Percentiles rank a stretch among this genome's conserved stretches.
These are phyloP conservation scores for Gigaspora rosea DNA, from an alignment of 192 early-diverging fungal genomes.

Conservation along the genomic window DNA sequence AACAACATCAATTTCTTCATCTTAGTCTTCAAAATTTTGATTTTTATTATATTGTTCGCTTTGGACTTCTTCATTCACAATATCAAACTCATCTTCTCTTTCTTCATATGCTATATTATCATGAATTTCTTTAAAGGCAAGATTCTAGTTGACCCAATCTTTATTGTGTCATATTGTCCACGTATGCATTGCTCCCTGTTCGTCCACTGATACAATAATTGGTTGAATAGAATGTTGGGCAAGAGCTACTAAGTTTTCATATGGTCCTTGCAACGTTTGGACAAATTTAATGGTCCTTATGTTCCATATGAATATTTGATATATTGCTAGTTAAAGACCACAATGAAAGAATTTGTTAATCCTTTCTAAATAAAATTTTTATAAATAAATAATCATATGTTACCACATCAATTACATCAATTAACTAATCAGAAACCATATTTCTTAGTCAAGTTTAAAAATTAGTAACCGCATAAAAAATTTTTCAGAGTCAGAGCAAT, in stretches of 20 bases:
- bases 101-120: slow-evolving; percentile 96
- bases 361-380: too few species aligned
- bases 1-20: slow-evolving; percentile 13
- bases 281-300: slow-evolving; percentile 76
- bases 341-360: too few species aligned
- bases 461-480: too few species aligned
- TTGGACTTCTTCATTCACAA: slow-evolving; percentile 26
- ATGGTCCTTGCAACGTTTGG: slow-evolving; percentile 89
- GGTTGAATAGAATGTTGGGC: slow-evolving; percentile 87
- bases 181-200: slow-evolving; percentile 81
- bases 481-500: too few species aligned
- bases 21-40: neutral
- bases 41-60: neutral
- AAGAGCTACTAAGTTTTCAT: slow-evolving; percentile 79
- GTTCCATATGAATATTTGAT: slow-evolving; percentile 97
- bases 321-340: slow-evolving; percentile 85
- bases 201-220: slow-evolving; percentile 79
- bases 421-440: too few species aligned
- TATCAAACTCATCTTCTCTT: slow-evolving; percentile 92
- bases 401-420: too few species aligned
- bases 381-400: too few species aligned
- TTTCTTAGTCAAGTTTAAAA: too few species aligned
- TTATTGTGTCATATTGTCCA: slow-evolving; percentile 82
- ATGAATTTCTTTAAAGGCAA: slow-evolving; percentile 89
- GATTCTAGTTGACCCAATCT: slow-evolving; percentile 93